Base-by-base conservation (phyloP, 2,329 filamentous ascomycete species). In the Nannizziopsis arthrosporioides region DNA sequence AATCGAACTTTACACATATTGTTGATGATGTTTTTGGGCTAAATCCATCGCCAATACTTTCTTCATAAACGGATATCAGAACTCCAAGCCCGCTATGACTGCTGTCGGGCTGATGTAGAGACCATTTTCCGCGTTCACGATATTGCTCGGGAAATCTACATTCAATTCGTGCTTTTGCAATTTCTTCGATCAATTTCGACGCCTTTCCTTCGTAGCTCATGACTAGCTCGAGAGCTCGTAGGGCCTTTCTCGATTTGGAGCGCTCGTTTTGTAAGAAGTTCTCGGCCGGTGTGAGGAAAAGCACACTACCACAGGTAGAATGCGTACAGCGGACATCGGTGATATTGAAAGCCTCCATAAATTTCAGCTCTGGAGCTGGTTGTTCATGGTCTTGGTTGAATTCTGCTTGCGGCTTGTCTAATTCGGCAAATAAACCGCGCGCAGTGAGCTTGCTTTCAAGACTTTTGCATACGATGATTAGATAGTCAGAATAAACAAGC, bases 151-250 rank as follows among this genome's bases (percentile, higher is more conserved):
- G 71, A 59, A 93, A 94, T 9, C 89, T 78, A 5, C 81, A 84
- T 65, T 95, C 90, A 11, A 95, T 80, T 54, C 82, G 80, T 7
- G 89, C 88, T 67, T 90, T 93, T 42, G 81, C 79, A 10, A 95
- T 74, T 54, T 96, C 92, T 65, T 96, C 90, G 22, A 80, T 80
- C 66, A 86, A 81, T 52, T 82, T 85, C 14, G 73, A 70, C 1
- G 84, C 85, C 62, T 82, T 89, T 19, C 81, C 81, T 60, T 94
- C 85, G 57, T 90, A 90, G 6, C 76, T 68, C 45, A 86, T 85
- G 44, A 82, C 77, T 1, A 94, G 73, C 36, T 83, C 66, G 59
- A 94, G 84, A 52, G 80, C 83, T 27, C 82, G 74, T 9, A 81
- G 73, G 1, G 81, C 63, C 12, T 18, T 27, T 34, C 47, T 51